Conservation (phyloP, 768 basidiomycete genomes). For the Leccinum broughii region DNA sequence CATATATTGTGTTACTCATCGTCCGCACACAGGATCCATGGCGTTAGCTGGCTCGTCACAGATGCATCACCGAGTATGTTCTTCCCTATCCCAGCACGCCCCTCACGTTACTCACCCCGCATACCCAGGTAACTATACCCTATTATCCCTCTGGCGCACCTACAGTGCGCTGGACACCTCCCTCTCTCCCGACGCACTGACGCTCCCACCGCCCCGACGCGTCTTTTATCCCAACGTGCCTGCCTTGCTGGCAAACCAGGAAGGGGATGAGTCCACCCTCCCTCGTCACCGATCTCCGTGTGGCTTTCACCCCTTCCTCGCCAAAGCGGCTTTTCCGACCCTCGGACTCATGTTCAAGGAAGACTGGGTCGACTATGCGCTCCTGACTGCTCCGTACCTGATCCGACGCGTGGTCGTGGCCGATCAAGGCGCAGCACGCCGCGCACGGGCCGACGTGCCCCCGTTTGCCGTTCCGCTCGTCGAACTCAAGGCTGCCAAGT, state of each 20-base stretch:
- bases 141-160: slow-evolving; percentile 76
- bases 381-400: slow-evolving; percentile 68
- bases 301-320: slow-evolving; percentile 71
- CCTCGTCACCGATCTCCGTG: slow-evolving; percentile 48
- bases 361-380: slow-evolving; percentile 77
- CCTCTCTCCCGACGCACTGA: slow-evolving; percentile 48
- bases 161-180: slow-evolving; percentile 62
- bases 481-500: slow-evolving; percentile 42
- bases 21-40: slow-evolving; percentile 50
- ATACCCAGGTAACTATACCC: slow-evolving; percentile 58
- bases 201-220: slow-evolving; percentile 66
- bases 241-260: slow-evolving; percentile 51
- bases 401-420: slow-evolving; percentile 76
- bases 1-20: not conserved
- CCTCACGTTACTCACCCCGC: slow-evolving; percentile 1
- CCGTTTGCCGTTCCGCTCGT: slow-evolving; percentile 42
- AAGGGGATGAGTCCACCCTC: slow-evolving; percentile 29
- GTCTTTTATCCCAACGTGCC: slow-evolving; percentile 72
- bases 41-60: slow-evolving; percentile 66
- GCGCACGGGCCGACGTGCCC: slow-evolving; percentile 27
- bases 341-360: slow-evolving; percentile 65
- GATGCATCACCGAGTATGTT: slow-evolving; percentile 52
- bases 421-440: slow-evolving; percentile 66
- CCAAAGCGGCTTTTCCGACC: slow-evolving; percentile 72
- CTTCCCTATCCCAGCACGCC: not conserved